Evolutionary conservation across 148 eudicot species (phyloP).

Genomic region (Nepenthes mirabilis): DNA sequence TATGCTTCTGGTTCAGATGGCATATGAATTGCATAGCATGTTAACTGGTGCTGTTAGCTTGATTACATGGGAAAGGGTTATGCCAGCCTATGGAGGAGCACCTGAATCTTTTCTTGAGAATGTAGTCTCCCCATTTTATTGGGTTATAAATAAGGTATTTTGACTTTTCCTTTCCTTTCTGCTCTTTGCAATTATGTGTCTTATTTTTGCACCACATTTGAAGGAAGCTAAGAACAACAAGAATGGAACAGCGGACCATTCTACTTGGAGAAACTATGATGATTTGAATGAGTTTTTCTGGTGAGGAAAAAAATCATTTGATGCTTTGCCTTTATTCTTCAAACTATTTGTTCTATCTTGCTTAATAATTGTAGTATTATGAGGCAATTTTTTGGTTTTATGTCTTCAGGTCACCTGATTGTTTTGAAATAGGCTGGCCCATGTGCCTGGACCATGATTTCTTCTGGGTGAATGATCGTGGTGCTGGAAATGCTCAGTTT

Average conservation of each 20-base stretch:
- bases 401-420: slow-evolving; percentile 62
- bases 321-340: background rate
- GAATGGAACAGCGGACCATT: slow-evolving; percentile 77
- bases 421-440: slow-evolving; percentile 95
- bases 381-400: background rate
- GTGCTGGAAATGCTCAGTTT: slow-evolving; percentile 21
- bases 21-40: slow-evolving; percentile 84
- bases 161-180: slow-evolving; percentile 1
- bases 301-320: slow-evolving; percentile 20
- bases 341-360: background rate
- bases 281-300: slow-evolving; percentile 94
- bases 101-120: slow-evolving; percentile 58
- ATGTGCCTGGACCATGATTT: slow-evolving; percentile 71
- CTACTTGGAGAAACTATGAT: slow-evolving; percentile 95
- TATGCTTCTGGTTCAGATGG: slow-evolving; percentile 62
- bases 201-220: slow-evolving; percentile 14
- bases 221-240: slow-evolving; percentile 83
- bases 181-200: slow-evolving; percentile 3
- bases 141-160: slow-evolving; percentile 57
- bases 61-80: slow-evolving; percentile 68
- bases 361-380: background rate
- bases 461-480: slow-evolving; percentile 33
- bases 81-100: slow-evolving; percentile 83
- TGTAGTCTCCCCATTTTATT: slow-evolving; percentile 59
- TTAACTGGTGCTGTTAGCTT: slow-evolving; percentile 69